Evolutionary conservation across 345 rosid species (phyloP).

Genomic region (Kandelia obovata): DNA sequence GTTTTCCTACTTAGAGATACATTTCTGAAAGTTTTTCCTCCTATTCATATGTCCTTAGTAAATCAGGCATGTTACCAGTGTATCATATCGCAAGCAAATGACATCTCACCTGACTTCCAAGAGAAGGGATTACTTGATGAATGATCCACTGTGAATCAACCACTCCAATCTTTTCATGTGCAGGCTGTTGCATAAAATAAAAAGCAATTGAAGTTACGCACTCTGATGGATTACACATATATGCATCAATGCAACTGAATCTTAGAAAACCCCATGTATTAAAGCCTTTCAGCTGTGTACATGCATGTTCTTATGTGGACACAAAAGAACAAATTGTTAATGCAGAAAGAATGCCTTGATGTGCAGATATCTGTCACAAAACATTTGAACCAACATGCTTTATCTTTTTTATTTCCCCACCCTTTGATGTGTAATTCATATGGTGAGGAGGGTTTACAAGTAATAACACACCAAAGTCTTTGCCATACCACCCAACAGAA

Average conservation of each 20-base stretch:
- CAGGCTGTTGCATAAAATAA: constrained; percentile 54
- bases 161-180: constrained; percentile 91
- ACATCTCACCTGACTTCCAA: constrained; percentile 68
- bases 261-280: too few relatives aligned
- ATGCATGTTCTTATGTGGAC: background rate
- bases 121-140: constrained; percentile 90
- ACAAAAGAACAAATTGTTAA: background rate
- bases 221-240: background rate
- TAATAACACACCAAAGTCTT: background rate
- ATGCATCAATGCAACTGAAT: background rate
- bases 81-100: background rate
- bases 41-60: background rate
- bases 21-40: background rate
- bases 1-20: background rate
- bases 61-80: background rate
- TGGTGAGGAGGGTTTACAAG: too few relatives aligned
- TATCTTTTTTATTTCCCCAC: too few relatives aligned
- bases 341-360: background rate
- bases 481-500: background rate
- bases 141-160: constrained; percentile 97
- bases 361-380: too few relatives aligned
- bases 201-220: background rate
- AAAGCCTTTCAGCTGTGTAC: too few relatives aligned
- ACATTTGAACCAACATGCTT: too few relatives aligned
- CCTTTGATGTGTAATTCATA: too few relatives aligned